Conservation (phyloP, 2,329 filamentous ascomycete genomes). For the Leptodontidium sp. region DNA sequence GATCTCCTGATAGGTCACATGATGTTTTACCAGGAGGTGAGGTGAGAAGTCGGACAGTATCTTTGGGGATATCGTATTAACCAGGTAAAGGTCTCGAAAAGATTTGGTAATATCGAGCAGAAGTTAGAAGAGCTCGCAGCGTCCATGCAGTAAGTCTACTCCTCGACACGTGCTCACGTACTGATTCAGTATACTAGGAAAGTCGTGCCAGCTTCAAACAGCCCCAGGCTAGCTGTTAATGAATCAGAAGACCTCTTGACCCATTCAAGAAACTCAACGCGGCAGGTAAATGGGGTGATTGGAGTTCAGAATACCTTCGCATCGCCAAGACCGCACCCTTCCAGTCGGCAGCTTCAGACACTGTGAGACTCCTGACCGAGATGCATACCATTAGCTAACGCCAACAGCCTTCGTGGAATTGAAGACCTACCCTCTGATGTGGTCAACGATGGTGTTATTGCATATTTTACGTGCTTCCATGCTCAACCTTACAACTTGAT, state of each 20-base stretch:
- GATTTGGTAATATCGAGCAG: constrained; percentile 35
- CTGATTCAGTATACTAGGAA: background rate
- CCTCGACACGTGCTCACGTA: background rate
- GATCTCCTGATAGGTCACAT: constrained; percentile 15
- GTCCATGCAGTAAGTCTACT: constrained; percentile 27
- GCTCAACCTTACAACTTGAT: constrained; percentile 34
- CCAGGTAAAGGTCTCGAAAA: constrained; percentile 24
- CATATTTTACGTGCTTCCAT: constrained; percentile 35
- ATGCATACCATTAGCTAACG: background rate
- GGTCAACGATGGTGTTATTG: constrained; percentile 30
- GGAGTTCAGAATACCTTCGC: background rate
- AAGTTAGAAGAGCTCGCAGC: constrained; percentile 34
- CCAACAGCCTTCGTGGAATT: background rate
- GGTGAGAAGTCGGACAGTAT: constrained; percentile 2
- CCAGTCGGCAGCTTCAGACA: background rate
- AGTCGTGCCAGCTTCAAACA: constrained; percentile 14
- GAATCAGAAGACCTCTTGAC: background rate
- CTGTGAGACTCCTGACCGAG: background rate
- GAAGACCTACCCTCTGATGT: constrained; percentile 27
- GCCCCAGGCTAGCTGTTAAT: background rate
- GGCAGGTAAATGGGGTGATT: background rate
- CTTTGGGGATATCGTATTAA: background rate
- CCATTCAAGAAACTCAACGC: background rate
- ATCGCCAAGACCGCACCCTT: background rate
- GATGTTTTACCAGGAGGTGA: constrained; percentile 18